These are phyloP conservation scores for Astrothelium macrocarpum DNA, from an alignment of 495 filamentous ascomycete genomes.

Conservation along the genomic window DNA sequence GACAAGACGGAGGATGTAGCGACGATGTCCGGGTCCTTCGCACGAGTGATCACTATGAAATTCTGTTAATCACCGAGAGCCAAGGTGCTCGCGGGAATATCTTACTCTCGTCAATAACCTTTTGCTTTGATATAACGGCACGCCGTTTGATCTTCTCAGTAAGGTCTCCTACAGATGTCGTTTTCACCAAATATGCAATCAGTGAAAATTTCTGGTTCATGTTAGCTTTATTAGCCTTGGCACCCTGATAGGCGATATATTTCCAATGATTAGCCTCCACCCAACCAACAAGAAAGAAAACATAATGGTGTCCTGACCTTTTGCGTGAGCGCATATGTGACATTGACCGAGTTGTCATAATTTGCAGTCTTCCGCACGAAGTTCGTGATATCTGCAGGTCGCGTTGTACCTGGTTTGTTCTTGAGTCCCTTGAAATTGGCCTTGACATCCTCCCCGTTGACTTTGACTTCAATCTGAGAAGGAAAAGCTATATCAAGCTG, in stretches of 20 bases:
- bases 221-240: constrained; percentile 22
- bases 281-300: constrained; percentile 11
- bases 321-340: constrained; percentile 82
- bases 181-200: constrained; percentile 62
- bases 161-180: constrained; percentile 60
- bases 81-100: constrained; percentile 7
- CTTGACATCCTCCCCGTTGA: constrained; percentile 79
- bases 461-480: constrained; percentile 80
- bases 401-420: constrained; percentile 87
- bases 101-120: constrained; percentile 78
- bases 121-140: constrained; percentile 66
- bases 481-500: constrained; percentile 76
- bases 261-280: constrained; percentile 8
- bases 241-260: not conserved
- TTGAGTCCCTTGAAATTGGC: constrained; percentile 86
- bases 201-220: constrained; percentile 62
- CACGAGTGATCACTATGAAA: constrained; percentile 64
- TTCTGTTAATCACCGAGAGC: not conserved
- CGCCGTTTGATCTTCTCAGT: constrained; percentile 54
- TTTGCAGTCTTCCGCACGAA: constrained; percentile 56
- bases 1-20: constrained; percentile 81
- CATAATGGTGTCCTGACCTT: not conserved
- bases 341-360: constrained; percentile 65
- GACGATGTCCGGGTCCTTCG: constrained; percentile 73
- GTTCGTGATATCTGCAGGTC: constrained; percentile 80